Base-by-base conservation (phyloP, 768 basidiomycete genomes). In the Boletus rubropictus region DNA sequence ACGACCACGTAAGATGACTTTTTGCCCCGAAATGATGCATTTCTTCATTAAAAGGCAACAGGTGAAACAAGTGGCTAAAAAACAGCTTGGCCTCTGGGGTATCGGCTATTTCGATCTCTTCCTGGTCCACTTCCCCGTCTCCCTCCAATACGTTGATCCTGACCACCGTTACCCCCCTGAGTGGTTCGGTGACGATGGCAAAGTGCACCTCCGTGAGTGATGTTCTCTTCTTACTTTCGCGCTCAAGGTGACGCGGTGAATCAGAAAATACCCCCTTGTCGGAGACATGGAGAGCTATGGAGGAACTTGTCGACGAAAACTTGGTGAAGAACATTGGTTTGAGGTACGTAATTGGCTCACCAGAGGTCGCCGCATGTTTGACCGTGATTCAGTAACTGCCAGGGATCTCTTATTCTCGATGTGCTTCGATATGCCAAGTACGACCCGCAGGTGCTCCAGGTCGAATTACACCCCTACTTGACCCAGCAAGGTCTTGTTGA, bases 201-300 rank as follows among this genome's bases (percentile, higher is more conserved):
- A 79, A 57, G 80, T 89, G 27, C 68, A 80, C 54, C 74, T 82
- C 32, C 75, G 82, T 82, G 65, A 65, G 72, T 65, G 17, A 25
- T 29, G 11, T 43, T 44, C 48, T n/a, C 10, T 33, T 9, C 5
- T 28, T 25, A 12, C 34, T 37, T 17, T 7, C 34, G 9, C 2
- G 45, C 28, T 44, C 12, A 2, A 27, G 21, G 40, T 52, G n/a
- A 53, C 22, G 8, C 27, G 39, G 21, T 44, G 5, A 37, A 37
- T 36, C 52, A 82, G 78, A 78, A 54, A 81, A 82, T 42, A 80
- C 78, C 0, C 82, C 84, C 32, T 77, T 88, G 63, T 80, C 82
- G 56, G 84, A 89, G 70, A 94, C 92, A 15, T 94, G 89, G 89
- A 61, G 66, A 34, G 87, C 78, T 14, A 78, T 95, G 81, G 92